phyloP scores from a whole-genome alignment of 768 basidiomycete genomes.

The Leccinellum rugosiceps region DNA sequence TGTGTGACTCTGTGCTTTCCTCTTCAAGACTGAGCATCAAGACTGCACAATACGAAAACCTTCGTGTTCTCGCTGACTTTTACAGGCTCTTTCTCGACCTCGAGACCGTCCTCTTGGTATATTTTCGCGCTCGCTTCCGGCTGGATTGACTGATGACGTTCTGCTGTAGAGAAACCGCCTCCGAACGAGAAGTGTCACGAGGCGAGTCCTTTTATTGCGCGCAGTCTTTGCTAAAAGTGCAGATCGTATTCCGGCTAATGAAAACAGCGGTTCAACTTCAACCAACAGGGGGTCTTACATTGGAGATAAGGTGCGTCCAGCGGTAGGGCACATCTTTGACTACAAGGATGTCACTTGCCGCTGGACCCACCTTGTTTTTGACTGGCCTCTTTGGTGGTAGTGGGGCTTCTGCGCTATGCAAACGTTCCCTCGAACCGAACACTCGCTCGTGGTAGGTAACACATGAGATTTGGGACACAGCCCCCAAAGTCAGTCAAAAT shows the following conservation, averaged over 20 bases:
- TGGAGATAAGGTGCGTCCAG: slow-evolving; percentile 24
- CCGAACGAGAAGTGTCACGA: slow-evolving; percentile 1
- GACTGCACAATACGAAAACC: background rate
- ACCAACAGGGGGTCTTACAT: background rate
- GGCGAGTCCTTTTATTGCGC: background rate
- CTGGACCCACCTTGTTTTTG: slow-evolving; percentile 19
- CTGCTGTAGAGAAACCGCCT: slow-evolving; percentile 1
- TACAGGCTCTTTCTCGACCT: background rate
- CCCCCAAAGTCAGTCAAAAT: too few species aligned
- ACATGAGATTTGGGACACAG: background rate
- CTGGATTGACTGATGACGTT: background rate
- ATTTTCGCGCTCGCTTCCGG: background rate
- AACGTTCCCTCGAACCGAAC: background rate
- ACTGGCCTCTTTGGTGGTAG: background rate
- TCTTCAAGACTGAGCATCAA: background rate
- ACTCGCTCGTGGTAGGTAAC: background rate
- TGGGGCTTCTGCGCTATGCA: background rate
- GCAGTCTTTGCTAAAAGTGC: background rate
- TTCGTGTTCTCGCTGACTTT: background rate
- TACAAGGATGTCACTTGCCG: slow-evolving; percentile 10
- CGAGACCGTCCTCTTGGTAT: slow-evolving; percentile 6
- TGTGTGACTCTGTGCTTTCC: background rate
- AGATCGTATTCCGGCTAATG: background rate
- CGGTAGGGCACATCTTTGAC: slow-evolving; percentile 10
- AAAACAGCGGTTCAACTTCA: background rate